A percentile compares a stretch with the other conserved stretches of the same genome.
These are phyloP conservation scores for Artomyces pyxidatus DNA, from an alignment of 768 basidiomycete species.

Conservation along the genomic window DNA sequence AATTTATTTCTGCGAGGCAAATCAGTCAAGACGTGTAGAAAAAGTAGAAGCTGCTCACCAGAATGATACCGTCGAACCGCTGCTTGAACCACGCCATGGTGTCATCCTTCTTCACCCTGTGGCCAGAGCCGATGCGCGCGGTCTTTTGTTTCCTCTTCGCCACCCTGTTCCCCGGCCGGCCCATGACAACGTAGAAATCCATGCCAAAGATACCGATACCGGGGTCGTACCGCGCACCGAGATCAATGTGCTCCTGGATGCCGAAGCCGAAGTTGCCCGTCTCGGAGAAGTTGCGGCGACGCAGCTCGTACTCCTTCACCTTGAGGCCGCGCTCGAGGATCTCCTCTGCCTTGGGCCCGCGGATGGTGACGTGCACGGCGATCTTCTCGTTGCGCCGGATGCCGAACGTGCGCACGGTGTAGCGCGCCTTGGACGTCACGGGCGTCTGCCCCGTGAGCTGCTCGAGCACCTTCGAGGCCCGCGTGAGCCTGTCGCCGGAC, in stretches of 20 bases:
- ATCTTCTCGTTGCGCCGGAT: slow-evolving; percentile 99
- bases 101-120: slow-evolving; percentile 93
- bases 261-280: slow-evolving; percentile 99
- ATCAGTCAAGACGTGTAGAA: neutral
- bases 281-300: slow-evolving; percentile 95
- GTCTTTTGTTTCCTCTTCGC: slow-evolving; percentile 86
- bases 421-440: slow-evolving; percentile 98
- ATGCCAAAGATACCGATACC: slow-evolving; percentile 99
- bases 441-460: slow-evolving; percentile 99
- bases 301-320: slow-evolving; percentile 99
- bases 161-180: slow-evolving; percentile 88
- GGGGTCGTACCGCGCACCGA: slow-evolving; percentile 98
- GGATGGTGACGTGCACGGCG: slow-evolving; percentile 96
- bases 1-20: slow-evolving; percentile 8
- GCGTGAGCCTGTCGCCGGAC: slow-evolving; percentile 97
- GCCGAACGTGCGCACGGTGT: slow-evolving; percentile 98
- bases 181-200: slow-evolving; percentile 99
- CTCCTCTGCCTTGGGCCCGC: slow-evolving; percentile 99
- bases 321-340: slow-evolving; percentile 98
- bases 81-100: slow-evolving; percentile 99
- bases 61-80: slow-evolving; percentile 95
- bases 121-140: slow-evolving; percentile 77
- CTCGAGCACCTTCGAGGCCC: slow-evolving; percentile 98
- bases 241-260: slow-evolving; percentile 98
- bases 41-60: slow-evolving; percentile 42